Evolutionary conservation across 1,284 basidiomycete genomes (phyloP).

Genomic region (Rhodotorula sp.): DNA sequence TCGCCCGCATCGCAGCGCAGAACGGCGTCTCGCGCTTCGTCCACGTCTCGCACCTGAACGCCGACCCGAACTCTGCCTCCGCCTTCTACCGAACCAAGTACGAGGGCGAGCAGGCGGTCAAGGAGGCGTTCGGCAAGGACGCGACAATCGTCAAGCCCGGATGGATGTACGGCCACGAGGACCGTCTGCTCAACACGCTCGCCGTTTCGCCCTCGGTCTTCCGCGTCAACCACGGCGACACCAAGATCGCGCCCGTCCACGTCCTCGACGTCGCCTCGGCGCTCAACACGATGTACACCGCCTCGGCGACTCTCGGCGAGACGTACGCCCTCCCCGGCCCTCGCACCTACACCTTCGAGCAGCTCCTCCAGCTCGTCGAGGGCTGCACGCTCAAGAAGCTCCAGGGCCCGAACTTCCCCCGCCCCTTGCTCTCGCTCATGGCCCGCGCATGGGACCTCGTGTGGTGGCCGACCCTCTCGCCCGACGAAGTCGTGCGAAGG

Average conservation of each 20-base stretch:
- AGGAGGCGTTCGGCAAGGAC: conserved; percentile 69
- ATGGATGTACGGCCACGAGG: conserved; percentile 87
- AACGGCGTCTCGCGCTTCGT: conserved; percentile 81
- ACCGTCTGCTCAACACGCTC: conserved; percentile 90
- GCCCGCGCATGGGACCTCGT: conserved; percentile 67
- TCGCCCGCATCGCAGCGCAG: conserved; percentile 73
- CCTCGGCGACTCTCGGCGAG: conserved; percentile 60
- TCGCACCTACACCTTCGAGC: conserved; percentile 77
- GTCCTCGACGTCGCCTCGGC: conserved; percentile 93
- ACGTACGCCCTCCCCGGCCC: conserved; percentile 87
- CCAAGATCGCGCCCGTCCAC: conserved; percentile 86
- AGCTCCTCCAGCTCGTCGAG: conserved; percentile 77
- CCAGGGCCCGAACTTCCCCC: conserved; percentile 73
- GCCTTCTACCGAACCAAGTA: conserved; percentile 86
- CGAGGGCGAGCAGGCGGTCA: conserved; percentile 84
- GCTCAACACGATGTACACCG: conserved; percentile 72
- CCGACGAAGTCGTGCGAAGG: conserved; percentile 85
- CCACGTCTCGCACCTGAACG: conserved; percentile 95
- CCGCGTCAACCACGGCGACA: conserved; percentile 85
- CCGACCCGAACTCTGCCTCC: conserved; percentile 73
- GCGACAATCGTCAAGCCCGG: conserved; percentile 89
- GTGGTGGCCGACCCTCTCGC: conserved; percentile 92
- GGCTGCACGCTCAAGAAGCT: conserved; percentile 71
- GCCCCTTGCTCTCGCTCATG: conserved; percentile 65
- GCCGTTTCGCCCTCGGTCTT: conserved; percentile 91